Base-by-base conservation (phyloP, 2,329 filamentous ascomycete species). In the Xylariaceae sp. region DNA sequence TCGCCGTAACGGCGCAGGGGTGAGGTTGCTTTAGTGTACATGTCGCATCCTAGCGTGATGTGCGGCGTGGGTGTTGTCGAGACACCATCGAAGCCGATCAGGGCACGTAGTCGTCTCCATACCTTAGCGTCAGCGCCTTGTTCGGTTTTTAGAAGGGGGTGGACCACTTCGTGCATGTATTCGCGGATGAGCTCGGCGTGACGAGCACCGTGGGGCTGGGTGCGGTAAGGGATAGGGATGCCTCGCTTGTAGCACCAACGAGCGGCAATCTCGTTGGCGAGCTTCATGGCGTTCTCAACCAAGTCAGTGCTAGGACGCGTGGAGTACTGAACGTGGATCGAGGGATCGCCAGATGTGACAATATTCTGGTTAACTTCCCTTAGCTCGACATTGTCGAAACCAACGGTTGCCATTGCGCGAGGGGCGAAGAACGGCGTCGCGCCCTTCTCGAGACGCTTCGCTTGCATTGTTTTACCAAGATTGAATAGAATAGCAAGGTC, bases 1-100 rank as follows among this genome's bases (percentile, higher is more conserved):
- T 89, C 86, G 4, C 76, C 73, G 71, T 81, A 88, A 49, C 86
- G 81, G 39, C 86, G 83, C n/a, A 89, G 77, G 15, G 86, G 86
- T 53, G 82, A 86, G 6, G 86, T 88, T 45, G 80, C 80, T 65
- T 86, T 87, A 59, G 82, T 75, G 70, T 88, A 87, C 73, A 82
- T 81, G 56, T 83, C 77, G 1, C 82, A 68, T 15, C 85, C 86
- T 59, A 88, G 76, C 50, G 80, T 75, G 61, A 82, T 78, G 71
- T 87, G 81, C 4, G 80, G 80, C 7, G 78, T 80, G 0, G 85
- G 79, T 2, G 70, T 72, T n/a, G 80, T 75, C 7, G 80, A 79
- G 10, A 86, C 71, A 61, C 82, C 77, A 55, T 82, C 76, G 17
- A 75, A 72, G 17, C 86, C 86, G 47, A 79, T 61, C 18, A 81